phyloP scores from a whole-genome alignment of 106 monocot genomes.

The Hemerocallis citrina region DNA sequence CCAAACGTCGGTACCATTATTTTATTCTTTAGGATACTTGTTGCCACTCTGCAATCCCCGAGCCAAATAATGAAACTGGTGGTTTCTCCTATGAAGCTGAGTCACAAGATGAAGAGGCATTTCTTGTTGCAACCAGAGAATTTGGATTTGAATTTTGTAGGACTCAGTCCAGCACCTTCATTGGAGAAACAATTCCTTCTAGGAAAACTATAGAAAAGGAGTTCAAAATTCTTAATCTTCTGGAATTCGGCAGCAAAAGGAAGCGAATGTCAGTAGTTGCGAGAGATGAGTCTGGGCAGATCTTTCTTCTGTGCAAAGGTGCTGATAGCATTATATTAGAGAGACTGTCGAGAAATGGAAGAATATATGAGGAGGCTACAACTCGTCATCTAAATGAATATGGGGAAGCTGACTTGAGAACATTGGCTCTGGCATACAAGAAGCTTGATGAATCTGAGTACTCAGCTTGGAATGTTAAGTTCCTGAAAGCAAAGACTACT shows the following conservation, averaged over 20 bases:
- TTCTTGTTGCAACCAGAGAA: slow-evolving; percentile 70
- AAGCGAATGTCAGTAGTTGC: slow-evolving; percentile 76
- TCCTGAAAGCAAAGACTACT: slow-evolving; percentile 41
- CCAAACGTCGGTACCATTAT: slow-evolving; percentile 31
- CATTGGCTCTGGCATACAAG: slow-evolving; percentile 47
- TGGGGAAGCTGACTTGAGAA: slow-evolving; percentile 53
- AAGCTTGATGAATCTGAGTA: slow-evolving; percentile 45
- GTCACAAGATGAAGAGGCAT: slow-evolving; percentile 75
- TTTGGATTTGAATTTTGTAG: slow-evolving; percentile 80
- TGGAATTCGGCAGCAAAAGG: slow-evolving; percentile 70
- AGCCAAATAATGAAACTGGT: slow-evolving; percentile 48
- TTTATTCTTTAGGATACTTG: slow-evolving; percentile 65
- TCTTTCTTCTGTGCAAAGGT: slow-evolving; percentile 68
- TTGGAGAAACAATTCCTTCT: slow-evolving; percentile 40
- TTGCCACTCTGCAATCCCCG: slow-evolving; percentile 74
- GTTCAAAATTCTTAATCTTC: slow-evolving; percentile 59
- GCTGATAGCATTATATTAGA: slow-evolving; percentile 70
- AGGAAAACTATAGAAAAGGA: slow-evolving; percentile 36
- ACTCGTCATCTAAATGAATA: slow-evolving; percentile 44
- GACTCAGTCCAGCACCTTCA: slow-evolving; percentile 59
- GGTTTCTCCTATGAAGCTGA: slow-evolving; percentile 56
- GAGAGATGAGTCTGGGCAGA: slow-evolving; percentile 38
- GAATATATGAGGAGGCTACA: slow-evolving; percentile 31
- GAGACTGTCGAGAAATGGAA: slow-evolving; percentile 35
- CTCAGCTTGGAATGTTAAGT: slow-evolving; percentile 31